Conservation (phyloP, 495 filamentous ascomycete species). For the Astrothelium subdiscretum region DNA sequence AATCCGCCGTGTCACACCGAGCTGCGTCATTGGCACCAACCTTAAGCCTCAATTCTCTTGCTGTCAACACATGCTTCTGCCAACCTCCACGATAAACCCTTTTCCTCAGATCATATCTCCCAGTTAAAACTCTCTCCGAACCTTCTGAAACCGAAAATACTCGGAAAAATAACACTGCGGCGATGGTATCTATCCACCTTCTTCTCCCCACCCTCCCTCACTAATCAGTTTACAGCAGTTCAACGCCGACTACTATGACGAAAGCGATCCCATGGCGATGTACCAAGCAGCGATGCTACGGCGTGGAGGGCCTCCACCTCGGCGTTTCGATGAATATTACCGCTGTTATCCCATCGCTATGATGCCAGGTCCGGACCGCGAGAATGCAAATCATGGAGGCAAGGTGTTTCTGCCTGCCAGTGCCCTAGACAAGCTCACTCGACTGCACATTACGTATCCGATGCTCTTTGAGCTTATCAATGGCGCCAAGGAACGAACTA, state of each 20-base stretch:
- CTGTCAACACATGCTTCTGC: neutral
- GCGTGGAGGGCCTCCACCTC: constrained; percentile 29
- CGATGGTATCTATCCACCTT: neutral
- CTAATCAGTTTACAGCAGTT: constrained; percentile 2
- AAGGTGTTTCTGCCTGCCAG: constrained; percentile 95
- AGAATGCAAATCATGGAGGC: constrained; percentile 86
- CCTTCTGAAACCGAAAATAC: too few species aligned
- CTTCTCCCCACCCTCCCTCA: neutral
- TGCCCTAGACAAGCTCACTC: constrained; percentile 86
- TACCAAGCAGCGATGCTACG: constrained; percentile 28
- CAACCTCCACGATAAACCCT: neutral
- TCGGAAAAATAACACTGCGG: too few species aligned
- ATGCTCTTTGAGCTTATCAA: constrained; percentile 94
- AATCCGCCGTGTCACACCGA: neutral
- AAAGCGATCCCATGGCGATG: constrained; percentile 29
- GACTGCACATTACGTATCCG: constrained; percentile 94
- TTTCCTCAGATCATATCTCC: too few species aligned
- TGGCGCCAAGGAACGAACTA: constrained; percentile 61
- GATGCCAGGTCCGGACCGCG: constrained; percentile 84
- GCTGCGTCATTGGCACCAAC: neutral
- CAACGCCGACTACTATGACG: constrained; percentile 33
- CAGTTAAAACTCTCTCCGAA: too few species aligned
- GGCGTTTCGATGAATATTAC: constrained; percentile 94
- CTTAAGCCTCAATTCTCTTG: neutral
- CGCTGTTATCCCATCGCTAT: constrained; percentile 90